Conservation (phyloP, 2,329 filamentous ascomycete species). For the Ophiosphaerella narmari region DNA sequence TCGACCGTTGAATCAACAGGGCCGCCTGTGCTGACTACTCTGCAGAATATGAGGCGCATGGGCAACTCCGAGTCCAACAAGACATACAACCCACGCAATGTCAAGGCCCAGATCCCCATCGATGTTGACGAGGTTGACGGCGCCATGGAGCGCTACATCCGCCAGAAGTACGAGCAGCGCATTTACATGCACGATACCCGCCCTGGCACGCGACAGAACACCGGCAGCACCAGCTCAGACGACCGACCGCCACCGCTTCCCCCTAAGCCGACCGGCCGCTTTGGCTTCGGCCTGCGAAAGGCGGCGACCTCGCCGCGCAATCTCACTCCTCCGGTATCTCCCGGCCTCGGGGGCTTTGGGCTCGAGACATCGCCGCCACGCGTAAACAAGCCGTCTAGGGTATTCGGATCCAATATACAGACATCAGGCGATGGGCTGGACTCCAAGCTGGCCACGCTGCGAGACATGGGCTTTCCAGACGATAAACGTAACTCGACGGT, state of each 20-base stretch:
- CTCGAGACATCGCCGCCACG: slow-evolving; percentile 45
- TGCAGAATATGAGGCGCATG: slow-evolving; percentile 88
- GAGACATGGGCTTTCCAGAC: slow-evolving; percentile 91
- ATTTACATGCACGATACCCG: slow-evolving; percentile 50
- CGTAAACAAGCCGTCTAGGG: slow-evolving; percentile 66
- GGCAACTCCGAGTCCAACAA: slow-evolving; percentile 88
- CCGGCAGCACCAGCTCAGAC: slow-evolving; percentile 61
- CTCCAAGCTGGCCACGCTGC: slow-evolving; percentile 74
- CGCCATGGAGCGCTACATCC: slow-evolving; percentile 92
- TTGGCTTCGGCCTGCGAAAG: slow-evolving; percentile 68
- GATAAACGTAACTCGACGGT: slow-evolving; percentile 79
- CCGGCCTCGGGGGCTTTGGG: slow-evolving; percentile 38
- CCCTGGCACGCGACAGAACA: slow-evolving; percentile 57
- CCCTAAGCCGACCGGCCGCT: slow-evolving; percentile 64
- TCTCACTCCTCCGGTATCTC: slow-evolving; percentile 50
- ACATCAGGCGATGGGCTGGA: slow-evolving; percentile 65
- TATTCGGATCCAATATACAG: slow-evolving; percentile 71
- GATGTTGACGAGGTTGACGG: slow-evolving; percentile 92
- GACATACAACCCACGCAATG: slow-evolving; percentile 83
- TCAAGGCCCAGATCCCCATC: slow-evolving; percentile 81
- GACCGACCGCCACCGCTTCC: slow-evolving; percentile 63
- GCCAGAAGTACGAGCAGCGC: slow-evolving; percentile 85
- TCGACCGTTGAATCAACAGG: neutral
- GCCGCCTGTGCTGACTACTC: slow-evolving; percentile 16
- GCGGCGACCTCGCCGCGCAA: slow-evolving; percentile 72